Evolutionary conservation across 768 basidiomycete genomes (phyloP).

Genomic region (Leucocoprinus sp.): DNA sequence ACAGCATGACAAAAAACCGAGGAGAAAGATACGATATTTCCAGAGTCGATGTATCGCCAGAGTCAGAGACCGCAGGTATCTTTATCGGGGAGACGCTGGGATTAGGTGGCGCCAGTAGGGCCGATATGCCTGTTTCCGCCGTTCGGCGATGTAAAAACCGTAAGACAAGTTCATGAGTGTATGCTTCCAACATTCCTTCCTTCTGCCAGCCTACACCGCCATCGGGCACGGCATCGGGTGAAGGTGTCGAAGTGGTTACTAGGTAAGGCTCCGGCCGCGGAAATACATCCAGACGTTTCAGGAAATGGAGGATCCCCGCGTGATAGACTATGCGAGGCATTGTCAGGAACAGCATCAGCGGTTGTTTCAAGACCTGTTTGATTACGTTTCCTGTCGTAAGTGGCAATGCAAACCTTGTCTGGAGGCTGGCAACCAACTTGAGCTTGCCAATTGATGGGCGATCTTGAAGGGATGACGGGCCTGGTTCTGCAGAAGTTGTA

Average conservation of each 20-base stretch:
- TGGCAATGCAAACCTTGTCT: constrained; percentile 27
- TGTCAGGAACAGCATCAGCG: constrained; percentile 46
- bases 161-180: constrained; percentile 23
- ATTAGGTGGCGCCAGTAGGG: constrained; percentile 33
- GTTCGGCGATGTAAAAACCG: constrained; percentile 19
- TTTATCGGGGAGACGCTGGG: constrained; percentile 20
- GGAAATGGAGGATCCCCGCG: constrained; percentile 54
- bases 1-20: constrained; percentile 39
- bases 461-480: not conserved
- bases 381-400: constrained; percentile 33
- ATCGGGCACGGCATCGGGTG: constrained; percentile 2
- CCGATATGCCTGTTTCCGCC: constrained; percentile 21
- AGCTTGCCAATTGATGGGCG: constrained; percentile 22
- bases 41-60: constrained; percentile 12
- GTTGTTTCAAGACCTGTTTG: constrained; percentile 30
- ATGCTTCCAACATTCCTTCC: constrained; percentile 25
- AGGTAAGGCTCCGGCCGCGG: constrained; percentile 48
- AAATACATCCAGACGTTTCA: constrained; percentile 47
- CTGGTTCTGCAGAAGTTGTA: constrained; percentile 3
- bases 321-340: constrained; percentile 54
- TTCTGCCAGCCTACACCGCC: constrained; percentile 30
- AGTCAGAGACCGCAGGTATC: constrained; percentile 12
- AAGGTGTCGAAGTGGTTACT: constrained; percentile 15
- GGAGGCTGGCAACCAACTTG: constrained; percentile 48
- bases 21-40: constrained; percentile 36